phyloP scores from a whole-genome alignment of 177 flowering plant genomes.

The Vitis hybrid region DNA sequence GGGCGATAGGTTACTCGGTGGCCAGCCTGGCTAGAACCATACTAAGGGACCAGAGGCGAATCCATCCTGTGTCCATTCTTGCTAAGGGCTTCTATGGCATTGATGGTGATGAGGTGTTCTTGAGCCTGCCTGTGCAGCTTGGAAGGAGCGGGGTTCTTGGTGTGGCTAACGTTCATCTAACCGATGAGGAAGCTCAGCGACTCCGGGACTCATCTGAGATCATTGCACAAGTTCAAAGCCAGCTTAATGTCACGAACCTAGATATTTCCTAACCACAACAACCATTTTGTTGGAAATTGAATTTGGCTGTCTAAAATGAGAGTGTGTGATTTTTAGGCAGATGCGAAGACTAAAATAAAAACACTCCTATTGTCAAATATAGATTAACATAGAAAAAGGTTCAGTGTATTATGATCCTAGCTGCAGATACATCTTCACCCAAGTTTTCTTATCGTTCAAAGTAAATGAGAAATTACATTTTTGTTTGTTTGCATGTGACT shows the following conservation, averaged over 20 bases:
- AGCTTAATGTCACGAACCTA: slow-evolving; percentile 21
- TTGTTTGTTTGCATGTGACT: no score
- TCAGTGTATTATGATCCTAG: no score
- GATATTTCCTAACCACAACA: no score
- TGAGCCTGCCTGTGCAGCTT: slow-evolving; percentile 82
- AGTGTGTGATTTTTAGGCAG: no score
- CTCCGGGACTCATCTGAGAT: slow-evolving; percentile 58
- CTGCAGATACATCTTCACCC: no score
- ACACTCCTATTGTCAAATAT: no score
- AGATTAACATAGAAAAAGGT: no score
- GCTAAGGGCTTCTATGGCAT: slow-evolving; percentile 72
- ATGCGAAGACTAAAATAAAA: no score
- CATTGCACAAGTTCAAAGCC: slow-evolving; percentile 54
- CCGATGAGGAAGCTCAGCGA: slow-evolving; percentile 53
- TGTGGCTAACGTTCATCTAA: slow-evolving; percentile 59
- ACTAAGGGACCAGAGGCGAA: slow-evolving; percentile 62
- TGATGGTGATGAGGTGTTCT: slow-evolving; percentile 62
- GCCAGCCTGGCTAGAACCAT: slow-evolving; percentile 65
- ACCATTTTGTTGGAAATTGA: no score
- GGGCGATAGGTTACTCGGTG: slow-evolving; percentile 91
- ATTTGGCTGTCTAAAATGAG: no score
- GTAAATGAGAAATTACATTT: no score
- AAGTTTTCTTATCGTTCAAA: no score
- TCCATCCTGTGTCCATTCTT: slow-evolving; percentile 81
- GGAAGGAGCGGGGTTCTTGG: slow-evolving; percentile 68